Conservation (phyloP, 2,329 filamentous ascomycete genomes). For the Neocatenulostroma microsporum region DNA sequence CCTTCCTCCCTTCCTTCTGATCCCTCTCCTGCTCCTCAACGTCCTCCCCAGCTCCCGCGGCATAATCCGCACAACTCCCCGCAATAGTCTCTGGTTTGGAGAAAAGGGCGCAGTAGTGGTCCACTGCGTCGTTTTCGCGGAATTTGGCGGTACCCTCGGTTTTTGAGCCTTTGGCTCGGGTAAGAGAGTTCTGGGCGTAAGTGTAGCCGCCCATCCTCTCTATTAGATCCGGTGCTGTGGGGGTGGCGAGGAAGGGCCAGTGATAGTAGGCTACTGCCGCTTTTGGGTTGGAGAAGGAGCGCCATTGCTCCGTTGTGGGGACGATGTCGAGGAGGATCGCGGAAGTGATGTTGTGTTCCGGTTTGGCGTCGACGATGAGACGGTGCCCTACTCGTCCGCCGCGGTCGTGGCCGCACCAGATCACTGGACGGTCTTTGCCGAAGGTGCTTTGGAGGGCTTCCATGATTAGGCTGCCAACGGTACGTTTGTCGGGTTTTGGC, state of each 20-base stretch:
- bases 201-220: slow-evolving; percentile 34
- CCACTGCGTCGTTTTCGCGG: slow-evolving; percentile 33
- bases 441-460: slow-evolving; percentile 32
- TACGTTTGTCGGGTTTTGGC: slow-evolving; percentile 31
- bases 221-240: slow-evolving; percentile 39
- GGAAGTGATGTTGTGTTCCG: slow-evolving; percentile 32
- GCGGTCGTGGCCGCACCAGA: slow-evolving; percentile 45
- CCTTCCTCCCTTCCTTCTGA: slow-evolving; percentile 38
- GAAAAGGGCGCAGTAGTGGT: slow-evolving; percentile 40
- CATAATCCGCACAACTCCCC: slow-evolving; percentile 43
- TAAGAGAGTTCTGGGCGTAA: slow-evolving; percentile 32
- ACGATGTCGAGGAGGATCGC: slow-evolving; percentile 44
- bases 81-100: slow-evolving; percentile 35
- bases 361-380: slow-evolving; percentile 36
- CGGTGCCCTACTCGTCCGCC: slow-evolving; percentile 45
- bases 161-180: slow-evolving; percentile 22
- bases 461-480: slow-evolving; percentile 37
- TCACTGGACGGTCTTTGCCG: slow-evolving; percentile 27
- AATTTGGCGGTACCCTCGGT: slow-evolving; percentile 24
- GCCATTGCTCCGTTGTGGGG: slow-evolving; percentile 42
- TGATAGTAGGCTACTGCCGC: slow-evolving; percentile 39
- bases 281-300: slow-evolving; percentile 32
- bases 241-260: slow-evolving; percentile 46
- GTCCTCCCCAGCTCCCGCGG: slow-evolving; percentile 38
- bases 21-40: slow-evolving; percentile 38